Evolutionary conservation across 352 stramenopile genomes (phyloP), one percentile per base, ranked within the genome.

Genomic region (Phytopythium sindhum): DNA sequence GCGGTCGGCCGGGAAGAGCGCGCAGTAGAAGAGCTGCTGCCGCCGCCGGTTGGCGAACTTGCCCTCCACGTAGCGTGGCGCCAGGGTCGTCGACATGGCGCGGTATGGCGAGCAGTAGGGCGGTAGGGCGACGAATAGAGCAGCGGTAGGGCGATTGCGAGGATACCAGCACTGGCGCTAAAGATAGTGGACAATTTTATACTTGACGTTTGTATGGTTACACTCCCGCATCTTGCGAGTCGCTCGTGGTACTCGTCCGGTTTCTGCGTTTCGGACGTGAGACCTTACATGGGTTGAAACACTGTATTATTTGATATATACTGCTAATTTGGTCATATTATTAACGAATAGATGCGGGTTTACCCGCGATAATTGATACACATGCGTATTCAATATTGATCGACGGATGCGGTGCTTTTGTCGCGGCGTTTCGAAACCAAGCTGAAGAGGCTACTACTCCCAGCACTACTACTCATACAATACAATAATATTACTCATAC

Each of bases 11-110:
- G 83, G 80, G 58, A 89, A 84, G n/a, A 86, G 66, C 4, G 70
- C 65, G 33, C 69, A 88, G 66, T 87, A 88, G 56, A 83, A 88
- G 53, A 89, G 72, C 42, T 76, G 61, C 67, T 88, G 79, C 11
- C 60, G 51, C 26, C 82, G 78, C 19, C 31, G 50, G 64, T 88
- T 89, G 26, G 59, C 29, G 64, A 89, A 86, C 53, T 62, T 57
- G 45, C 77, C 74, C n/a, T 88, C 69, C 19, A 51, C 21, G 52
- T 47, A 58, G 52, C 51, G 51, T 2, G 51, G 51, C 47, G 47
- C 23, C 7, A n/a, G 31, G 33, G 33, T 6, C 10, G 48, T 23
- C 24, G 24, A 17, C 48, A 31, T 31, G 28, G 48, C 24, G 48
- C 44, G 19, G 19, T 35, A 7, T n/a, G n/a, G n/a, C n/a, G n/a